Base-by-base conservation (phyloP, 177 flowering plant species). In the Vitis hybrid region DNA sequence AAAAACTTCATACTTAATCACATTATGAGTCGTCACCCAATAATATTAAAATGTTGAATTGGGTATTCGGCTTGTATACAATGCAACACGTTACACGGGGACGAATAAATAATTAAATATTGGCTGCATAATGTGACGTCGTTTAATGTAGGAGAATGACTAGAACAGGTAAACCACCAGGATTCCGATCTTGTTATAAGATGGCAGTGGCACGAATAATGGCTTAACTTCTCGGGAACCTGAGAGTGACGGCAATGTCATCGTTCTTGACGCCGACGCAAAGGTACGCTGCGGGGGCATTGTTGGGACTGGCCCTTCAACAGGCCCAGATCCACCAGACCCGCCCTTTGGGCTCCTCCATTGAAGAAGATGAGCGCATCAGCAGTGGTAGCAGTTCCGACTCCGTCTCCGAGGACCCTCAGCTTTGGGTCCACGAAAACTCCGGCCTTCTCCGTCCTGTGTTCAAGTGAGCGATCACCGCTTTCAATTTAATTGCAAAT, bases 241-340 rank as follows among this genome's bases (percentile, higher is more conserved):
- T 53, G 14, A 7, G 55, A 12, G 13, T 26, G 13, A 33, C 50
- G 52, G 20, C 68, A 70, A 62, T 76, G 76, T 53, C 75, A 64
- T 79, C 90, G 66, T 57, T 65, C 10, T 68, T 95, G 69, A 72
- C 94, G 67, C 84, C 90, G 70, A 89, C 89, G 63, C 94, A 96
- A 80, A 74, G 86, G 50, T 94, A 96, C 78, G 97, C 92, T 9
- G 91, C 93, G 7, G 97, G 87, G 39, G 88, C 87, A 20, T 75
- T 96, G 66, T 79, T 94, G 31, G 87, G 87, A 1, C 74, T 96
- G 64, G 89, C 99, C 20, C 80, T 96, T 20, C 86, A 91, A 78
- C 97, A 90, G 74, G 92, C 95, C 10, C 98, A 96, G 77, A 81
- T 85, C 72, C 89, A 92, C 71, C 98, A 92, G 78, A 85, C 93